Conservation (phyloP, 1,139 yeast genomes). For the Kurtzmaniella quercitrusa region DNA sequence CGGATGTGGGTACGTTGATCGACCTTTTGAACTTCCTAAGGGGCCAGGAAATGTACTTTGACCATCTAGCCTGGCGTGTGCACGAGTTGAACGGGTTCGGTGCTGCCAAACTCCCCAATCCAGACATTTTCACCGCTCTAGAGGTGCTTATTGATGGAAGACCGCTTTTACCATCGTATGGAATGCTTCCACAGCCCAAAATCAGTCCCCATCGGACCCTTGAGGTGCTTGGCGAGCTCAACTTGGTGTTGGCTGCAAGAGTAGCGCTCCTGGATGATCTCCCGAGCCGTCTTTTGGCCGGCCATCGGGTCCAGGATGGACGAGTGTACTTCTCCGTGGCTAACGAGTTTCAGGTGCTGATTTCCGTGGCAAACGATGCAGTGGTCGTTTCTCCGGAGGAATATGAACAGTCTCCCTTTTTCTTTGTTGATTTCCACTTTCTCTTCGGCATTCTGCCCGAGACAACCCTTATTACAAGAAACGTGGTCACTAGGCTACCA, state of each 20-base stretch:
- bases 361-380: slow-evolving; percentile 53
- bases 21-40: slow-evolving; percentile 86
- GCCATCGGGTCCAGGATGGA: slow-evolving; percentile 70
- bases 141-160: slow-evolving; percentile 78
- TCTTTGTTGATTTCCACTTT: slow-evolving; percentile 72
- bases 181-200: slow-evolving; percentile 47
- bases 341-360: slow-evolving; percentile 63
- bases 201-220: slow-evolving; percentile 57
- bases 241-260: slow-evolving; percentile 69
- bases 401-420: slow-evolving; percentile 56
- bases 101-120: slow-evolving; percentile 86
- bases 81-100: slow-evolving; percentile 60
- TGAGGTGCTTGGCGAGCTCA: slow-evolving; percentile 62
- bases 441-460: slow-evolving; percentile 46
- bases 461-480: slow-evolving; percentile 26
- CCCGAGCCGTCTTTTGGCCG: slow-evolving; percentile 54
- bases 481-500: slow-evolving; percentile 31
- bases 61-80: slow-evolving; percentile 49
- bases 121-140: slow-evolving; percentile 80
- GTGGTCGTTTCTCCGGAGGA: slow-evolving; percentile 8
- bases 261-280: slow-evolving; percentile 60
- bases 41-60: slow-evolving; percentile 67
- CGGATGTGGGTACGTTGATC: slow-evolving; percentile 68
- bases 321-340: slow-evolving; percentile 63
- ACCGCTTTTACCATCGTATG: slow-evolving; percentile 70